These are phyloP conservation scores for Solanum tarapatanum DNA, from an alignment of 257 asterid species.

Conservation along the genomic window DNA sequence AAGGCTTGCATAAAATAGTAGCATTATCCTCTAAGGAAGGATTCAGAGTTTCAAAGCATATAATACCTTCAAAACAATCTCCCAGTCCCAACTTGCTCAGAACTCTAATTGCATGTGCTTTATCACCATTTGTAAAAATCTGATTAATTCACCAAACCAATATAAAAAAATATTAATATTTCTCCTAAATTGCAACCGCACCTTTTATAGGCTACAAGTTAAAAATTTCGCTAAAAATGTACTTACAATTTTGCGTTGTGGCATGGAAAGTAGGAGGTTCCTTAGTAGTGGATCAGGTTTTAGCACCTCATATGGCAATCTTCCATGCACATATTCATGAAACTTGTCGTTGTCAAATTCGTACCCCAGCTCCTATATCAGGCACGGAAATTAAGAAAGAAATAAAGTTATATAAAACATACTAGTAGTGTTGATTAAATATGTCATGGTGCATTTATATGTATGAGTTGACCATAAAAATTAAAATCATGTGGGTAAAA, in stretches of 20 bases:
- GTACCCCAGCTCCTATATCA: conserved; percentile 51
- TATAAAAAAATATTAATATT: no score
- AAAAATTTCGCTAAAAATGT: not conserved
- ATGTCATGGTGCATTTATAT: not conserved
- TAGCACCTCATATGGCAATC: conserved; percentile 61
- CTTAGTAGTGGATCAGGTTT: conserved; percentile 67
- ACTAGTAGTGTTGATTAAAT: not conserved
- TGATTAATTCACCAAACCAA: conserved; percentile 1
- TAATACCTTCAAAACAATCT: conserved; percentile 79
- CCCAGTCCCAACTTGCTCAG: conserved; percentile 59
- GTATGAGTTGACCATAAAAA: not conserved
- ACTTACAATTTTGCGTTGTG: conserved; percentile 71
- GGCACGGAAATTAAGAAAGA: not conserved
- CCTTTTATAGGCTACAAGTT: not conserved
- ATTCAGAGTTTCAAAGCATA: conserved; percentile 85
- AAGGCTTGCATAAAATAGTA: conserved; percentile 65
- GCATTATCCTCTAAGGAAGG: conserved; percentile 10
- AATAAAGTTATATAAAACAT: not conserved
- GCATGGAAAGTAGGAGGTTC: conserved; percentile 64
- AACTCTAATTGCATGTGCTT: conserved; percentile 57
- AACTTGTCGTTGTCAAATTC: conserved; percentile 68
- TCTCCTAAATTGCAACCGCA: not conserved
- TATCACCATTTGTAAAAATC: conserved; percentile 82
- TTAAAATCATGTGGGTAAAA: not conserved
- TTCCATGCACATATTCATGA: conserved; percentile 82